Evolutionary conservation across 805 yeast species (phyloP), one percentile per base, ranked within the genome.

Genomic region (Torulaspora quercuum): DNA sequence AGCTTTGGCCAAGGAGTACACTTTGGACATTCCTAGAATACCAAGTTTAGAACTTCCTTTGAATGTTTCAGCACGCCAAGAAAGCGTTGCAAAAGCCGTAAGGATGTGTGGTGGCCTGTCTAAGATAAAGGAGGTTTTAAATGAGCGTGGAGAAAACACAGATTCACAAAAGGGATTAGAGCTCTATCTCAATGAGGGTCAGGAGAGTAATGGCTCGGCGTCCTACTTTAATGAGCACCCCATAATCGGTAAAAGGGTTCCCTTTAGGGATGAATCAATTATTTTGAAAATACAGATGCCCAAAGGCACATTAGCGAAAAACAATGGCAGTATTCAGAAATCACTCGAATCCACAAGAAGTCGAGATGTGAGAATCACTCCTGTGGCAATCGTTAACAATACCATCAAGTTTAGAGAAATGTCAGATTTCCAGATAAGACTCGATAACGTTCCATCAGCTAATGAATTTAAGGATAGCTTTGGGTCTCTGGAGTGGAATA

Each of bases 361-460:
- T n/a, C 51, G 59, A 8, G 48, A 63, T 3, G 68, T 72, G 33
- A 61, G 61, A 15, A 69, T 75, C 2, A 68, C 69, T 29, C 90
- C 95, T 0, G 70, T 75, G 4, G 88, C 81, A 0, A 72, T 86
- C 12, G 68, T 87, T 12, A 76, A 78, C 49, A 72, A 76, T 40
- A 81, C 80, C 11, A 80, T 78, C 52, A 73, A 82, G 45, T 90
- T 90, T 58, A 73, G 95, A 48, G 86, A 84, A 46, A 75, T 88
- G 71, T 80, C 90, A 0, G 97, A 89, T 61, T 90, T 87, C 58
- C 97, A 92, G 57, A 73, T 75, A 45, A 65, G 75, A 20, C 74
- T 87, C 8, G 72, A 71, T 33, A 71, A 75, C 48, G 80, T 82
- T 9, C 56, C 65, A 2, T 73, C 78, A 43, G 69, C 73, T 1